phyloP scores from a whole-genome alignment of 139 green algal species.

The Ulvella scutata region DNA sequence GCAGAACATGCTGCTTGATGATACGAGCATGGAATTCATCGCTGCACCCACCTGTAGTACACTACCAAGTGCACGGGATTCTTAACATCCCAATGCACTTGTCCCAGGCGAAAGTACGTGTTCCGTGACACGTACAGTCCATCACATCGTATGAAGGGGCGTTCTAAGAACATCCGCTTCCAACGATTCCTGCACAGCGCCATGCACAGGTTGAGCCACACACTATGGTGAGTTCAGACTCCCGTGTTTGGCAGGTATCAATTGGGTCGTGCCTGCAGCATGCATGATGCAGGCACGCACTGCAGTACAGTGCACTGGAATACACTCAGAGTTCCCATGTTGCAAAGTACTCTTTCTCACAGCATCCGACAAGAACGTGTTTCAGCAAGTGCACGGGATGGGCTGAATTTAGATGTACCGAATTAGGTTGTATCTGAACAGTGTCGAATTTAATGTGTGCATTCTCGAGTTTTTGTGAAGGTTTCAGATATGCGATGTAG shows the following conservation, averaged over 20 bases:
- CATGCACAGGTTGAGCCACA: background rate
- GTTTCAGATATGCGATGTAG: too few species aligned
- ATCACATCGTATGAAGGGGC: slow-evolving; percentile 7
- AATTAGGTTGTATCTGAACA: too few species aligned
- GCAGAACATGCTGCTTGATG: too few species aligned
- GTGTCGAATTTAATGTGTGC: too few species aligned
- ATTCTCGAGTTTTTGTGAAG: too few species aligned
- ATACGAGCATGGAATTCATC: too few species aligned
- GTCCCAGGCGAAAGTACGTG: slow-evolving; percentile 8
- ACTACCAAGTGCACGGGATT: slow-evolving; percentile 7
- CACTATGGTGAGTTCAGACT: background rate
- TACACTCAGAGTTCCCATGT: background rate
- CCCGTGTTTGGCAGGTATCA: background rate
- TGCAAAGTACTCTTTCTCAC: background rate
- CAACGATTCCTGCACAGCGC: background rate
- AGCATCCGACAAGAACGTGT: background rate
- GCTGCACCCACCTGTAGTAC: slow-evolving; percentile 9
- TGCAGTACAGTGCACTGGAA: background rate
- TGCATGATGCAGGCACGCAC: background rate
- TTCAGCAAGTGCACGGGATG: too few species aligned
- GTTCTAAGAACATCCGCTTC: slow-evolving; percentile 10
- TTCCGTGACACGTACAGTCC: slow-evolving; percentile 15
- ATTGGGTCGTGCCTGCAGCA: background rate
- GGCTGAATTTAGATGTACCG: too few species aligned
- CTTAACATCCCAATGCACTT: slow-evolving; percentile 9